These are phyloP conservation scores for Globisporangium barbulae DNA, from an alignment of 352 stramenopile genomes.

Conservation along the genomic window DNA sequence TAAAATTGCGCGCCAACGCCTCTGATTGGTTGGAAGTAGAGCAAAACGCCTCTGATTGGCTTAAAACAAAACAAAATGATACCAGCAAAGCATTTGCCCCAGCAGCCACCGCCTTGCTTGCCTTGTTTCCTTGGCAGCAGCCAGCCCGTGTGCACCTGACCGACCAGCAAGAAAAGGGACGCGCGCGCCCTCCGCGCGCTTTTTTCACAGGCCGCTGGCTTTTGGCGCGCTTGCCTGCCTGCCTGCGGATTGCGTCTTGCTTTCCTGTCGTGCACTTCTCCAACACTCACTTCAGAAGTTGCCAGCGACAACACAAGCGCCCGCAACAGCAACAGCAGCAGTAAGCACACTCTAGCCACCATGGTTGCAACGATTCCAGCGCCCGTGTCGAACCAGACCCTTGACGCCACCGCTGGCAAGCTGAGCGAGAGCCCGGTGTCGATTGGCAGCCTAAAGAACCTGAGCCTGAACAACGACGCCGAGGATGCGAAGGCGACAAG, in stretches of 20 bases:
- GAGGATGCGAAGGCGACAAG: neutral
- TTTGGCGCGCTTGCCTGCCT: conserved; percentile 9
- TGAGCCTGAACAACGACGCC: conserved; percentile 4
- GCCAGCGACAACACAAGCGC: conserved; percentile 16
- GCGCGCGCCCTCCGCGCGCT: conserved; percentile 17
- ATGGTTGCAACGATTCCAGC: conserved; percentile 37
- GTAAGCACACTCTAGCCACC: neutral
- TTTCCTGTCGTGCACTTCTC: neutral
- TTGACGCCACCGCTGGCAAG: conserved; percentile 26
- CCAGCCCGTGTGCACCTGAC: neutral
- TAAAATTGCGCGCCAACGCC: conserved; percentile 20
- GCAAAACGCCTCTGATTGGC: conserved; percentile 21
- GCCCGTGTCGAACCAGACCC: conserved; percentile 3
- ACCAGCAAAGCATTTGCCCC: neutral
- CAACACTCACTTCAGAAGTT: conserved; percentile 17
- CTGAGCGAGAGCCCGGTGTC: conserved; percentile 13
- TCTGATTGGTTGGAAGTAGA: conserved; percentile 20
- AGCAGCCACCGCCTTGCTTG: neutral
- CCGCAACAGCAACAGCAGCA: neutral
- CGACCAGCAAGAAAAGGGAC: conserved; percentile 4
- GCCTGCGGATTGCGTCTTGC: neutral
- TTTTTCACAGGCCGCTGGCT: conserved; percentile 5
- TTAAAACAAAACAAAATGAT: conserved; percentile 3
- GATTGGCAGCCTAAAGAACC: conserved; percentile 13
- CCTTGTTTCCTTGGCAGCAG: neutral